phyloP scores from a whole-genome alignment of 2,329 filamentous ascomycete genomes.

The Aspergillus versicolor region DNA sequence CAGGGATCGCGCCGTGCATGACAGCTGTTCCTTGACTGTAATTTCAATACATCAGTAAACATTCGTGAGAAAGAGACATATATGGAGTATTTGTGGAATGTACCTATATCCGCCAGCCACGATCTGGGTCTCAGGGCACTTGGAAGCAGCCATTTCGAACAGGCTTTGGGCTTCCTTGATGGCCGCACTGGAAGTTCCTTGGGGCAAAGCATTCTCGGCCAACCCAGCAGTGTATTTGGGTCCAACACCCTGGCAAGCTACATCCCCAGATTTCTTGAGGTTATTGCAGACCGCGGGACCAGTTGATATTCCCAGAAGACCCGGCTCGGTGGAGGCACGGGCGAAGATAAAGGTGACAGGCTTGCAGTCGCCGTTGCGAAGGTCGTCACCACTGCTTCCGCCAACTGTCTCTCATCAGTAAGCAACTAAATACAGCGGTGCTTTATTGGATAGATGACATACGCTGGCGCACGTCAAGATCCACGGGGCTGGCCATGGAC shows the following conservation, averaged over 20 bases:
- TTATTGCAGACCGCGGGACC: constrained; percentile 33
- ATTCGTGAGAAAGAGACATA: background rate
- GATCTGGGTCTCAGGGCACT: constrained; percentile 48
- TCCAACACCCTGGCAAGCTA: constrained; percentile 46
- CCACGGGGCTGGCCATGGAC: constrained; percentile 10
- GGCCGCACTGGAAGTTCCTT: constrained; percentile 33
- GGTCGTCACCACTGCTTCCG: constrained; percentile 34
- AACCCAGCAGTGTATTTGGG: constrained; percentile 43
- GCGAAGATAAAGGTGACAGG: constrained; percentile 50
- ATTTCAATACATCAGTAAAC: background rate
- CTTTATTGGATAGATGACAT: background rate
- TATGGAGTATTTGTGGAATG: background rate
- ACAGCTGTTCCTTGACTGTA: constrained; percentile 47
- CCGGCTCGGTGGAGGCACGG: constrained; percentile 49
- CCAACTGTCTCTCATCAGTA: constrained; percentile 10
- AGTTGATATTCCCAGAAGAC: constrained; percentile 45
- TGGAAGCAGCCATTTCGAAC: constrained; percentile 42
- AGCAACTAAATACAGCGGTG: no score
- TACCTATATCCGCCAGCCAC: constrained; percentile 42
- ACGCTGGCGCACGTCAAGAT: constrained; percentile 13
- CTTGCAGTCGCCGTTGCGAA: constrained; percentile 41
- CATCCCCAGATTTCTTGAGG: constrained; percentile 21
- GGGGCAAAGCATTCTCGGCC: constrained; percentile 37
- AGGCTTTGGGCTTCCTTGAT: constrained; percentile 46
- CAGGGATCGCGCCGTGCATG: constrained; percentile 39